phyloP scores from a whole-genome alignment of 805 yeast genomes.

The Deakozyma indianensis region DNA sequence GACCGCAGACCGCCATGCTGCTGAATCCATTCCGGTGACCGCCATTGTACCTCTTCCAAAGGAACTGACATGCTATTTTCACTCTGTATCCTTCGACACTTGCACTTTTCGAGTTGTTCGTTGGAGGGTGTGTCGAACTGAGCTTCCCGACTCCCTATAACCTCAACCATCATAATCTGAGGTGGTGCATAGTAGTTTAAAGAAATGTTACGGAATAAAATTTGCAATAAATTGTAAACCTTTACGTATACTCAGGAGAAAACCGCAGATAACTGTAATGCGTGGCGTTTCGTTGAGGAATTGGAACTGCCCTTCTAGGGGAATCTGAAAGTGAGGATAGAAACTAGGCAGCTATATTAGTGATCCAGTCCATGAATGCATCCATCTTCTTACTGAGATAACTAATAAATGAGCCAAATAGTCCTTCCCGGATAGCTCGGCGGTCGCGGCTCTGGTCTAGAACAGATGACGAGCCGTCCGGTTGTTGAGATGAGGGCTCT shows the following conservation, averaged over 20 bases:
- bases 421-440: too few relatives aligned
- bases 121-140: neutral
- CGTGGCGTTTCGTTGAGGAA: too few relatives aligned
- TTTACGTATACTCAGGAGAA: neutral
- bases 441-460: too few relatives aligned
- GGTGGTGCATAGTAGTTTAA: neutral
- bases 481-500: too few relatives aligned
- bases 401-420: too few relatives aligned
- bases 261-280: too few relatives aligned
- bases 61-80: neutral
- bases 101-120: neutral
- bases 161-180: neutral
- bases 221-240: neutral
- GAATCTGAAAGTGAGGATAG: too few relatives aligned
- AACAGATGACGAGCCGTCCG: too few relatives aligned
- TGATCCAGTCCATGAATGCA: too few relatives aligned
- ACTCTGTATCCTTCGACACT: neutral
- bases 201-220: neutral
- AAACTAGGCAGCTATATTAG: too few relatives aligned
- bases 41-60: slow-evolving; percentile 84
- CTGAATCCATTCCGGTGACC: slow-evolving; percentile 95
- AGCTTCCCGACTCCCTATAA: neutral
- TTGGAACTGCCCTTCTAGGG: too few relatives aligned
- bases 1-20: slow-evolving; percentile 65
- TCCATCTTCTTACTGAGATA: too few relatives aligned